Conservation (phyloP, 345 rosid genomes). For the Eucalyptus regnans region DNA sequence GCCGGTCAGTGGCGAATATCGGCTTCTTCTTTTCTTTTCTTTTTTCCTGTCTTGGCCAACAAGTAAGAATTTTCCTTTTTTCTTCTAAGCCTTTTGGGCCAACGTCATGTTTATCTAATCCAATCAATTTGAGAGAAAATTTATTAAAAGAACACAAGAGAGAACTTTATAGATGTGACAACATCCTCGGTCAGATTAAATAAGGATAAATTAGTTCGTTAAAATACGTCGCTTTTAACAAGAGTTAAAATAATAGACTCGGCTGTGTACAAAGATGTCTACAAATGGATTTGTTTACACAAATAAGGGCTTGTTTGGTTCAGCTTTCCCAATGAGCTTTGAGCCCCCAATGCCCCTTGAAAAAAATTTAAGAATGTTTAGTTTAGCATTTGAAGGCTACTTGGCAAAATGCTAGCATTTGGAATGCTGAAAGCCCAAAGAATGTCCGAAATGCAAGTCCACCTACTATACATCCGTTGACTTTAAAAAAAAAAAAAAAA, state of each 20-base stretch:
- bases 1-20: background rate
- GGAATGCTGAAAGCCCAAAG: no score
- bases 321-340: no score
- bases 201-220: no score
- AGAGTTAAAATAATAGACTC: no score
- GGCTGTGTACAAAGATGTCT: fast-evolving
- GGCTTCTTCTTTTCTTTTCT: background rate
- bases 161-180: background rate
- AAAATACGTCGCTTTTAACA: fast-evolving
- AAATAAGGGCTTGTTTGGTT: background rate
- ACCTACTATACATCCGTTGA: no score
- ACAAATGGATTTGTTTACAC: fast-evolving
- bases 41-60: background rate
- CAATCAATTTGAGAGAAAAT: background rate
- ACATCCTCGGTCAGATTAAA: no score
- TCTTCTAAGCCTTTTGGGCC: background rate
- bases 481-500: no score
- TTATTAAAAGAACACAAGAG: background rate
- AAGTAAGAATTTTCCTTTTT: background rate
- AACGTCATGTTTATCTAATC: background rate
- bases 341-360: no score
- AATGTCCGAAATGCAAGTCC: no score
- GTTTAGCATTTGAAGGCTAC: no score
- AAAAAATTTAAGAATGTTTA: no score
- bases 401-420: no score